These are phyloP conservation scores for Clonostachys chloroleuca DNA, from an alignment of 2,329 filamentous ascomycete genomes.

Conservation along the genomic window DNA sequence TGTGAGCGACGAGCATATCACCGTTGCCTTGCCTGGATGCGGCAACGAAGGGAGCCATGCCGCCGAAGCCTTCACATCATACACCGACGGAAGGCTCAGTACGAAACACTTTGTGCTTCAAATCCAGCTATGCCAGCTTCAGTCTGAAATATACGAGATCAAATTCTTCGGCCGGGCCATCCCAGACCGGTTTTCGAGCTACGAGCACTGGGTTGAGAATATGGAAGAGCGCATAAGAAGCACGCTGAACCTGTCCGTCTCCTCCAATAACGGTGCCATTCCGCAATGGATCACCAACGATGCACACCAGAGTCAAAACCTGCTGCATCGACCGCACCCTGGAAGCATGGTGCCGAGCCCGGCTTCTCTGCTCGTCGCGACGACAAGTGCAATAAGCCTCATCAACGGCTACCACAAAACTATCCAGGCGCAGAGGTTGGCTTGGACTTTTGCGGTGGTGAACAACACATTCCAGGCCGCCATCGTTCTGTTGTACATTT, in stretches of 20 bases:
- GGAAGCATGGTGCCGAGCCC: conserved; percentile 5
- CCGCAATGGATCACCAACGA: neutral
- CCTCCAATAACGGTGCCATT: neutral
- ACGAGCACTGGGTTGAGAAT: conserved; percentile 3
- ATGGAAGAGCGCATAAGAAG: neutral
- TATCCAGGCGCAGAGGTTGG: neutral
- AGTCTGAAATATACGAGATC: conserved; percentile 3
- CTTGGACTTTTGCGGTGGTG: neutral
- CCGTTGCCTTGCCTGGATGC: neutral
- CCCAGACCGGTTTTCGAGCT: neutral
- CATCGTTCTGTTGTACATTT: neutral
- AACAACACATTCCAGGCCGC: conserved; percentile 1
- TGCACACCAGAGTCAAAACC: conserved; percentile 5
- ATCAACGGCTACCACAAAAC: neutral
- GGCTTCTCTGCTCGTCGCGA: conserved; percentile 2
- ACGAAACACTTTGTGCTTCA: conserved; percentile 2
- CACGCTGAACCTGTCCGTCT: neutral
- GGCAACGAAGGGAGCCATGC: neutral
- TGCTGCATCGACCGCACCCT: conserved; percentile 6
- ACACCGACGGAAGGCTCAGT: neutral
- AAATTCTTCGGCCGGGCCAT: conserved; percentile 5
- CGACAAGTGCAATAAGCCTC: conserved; percentile 12
- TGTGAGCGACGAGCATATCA: conserved; percentile 5
- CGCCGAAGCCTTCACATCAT: neutral
- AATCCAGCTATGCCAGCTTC: neutral